These are phyloP conservation scores for Ramularia endophylla DNA, from an alignment of 2,329 filamentous ascomycete species.

Conservation along the genomic window DNA sequence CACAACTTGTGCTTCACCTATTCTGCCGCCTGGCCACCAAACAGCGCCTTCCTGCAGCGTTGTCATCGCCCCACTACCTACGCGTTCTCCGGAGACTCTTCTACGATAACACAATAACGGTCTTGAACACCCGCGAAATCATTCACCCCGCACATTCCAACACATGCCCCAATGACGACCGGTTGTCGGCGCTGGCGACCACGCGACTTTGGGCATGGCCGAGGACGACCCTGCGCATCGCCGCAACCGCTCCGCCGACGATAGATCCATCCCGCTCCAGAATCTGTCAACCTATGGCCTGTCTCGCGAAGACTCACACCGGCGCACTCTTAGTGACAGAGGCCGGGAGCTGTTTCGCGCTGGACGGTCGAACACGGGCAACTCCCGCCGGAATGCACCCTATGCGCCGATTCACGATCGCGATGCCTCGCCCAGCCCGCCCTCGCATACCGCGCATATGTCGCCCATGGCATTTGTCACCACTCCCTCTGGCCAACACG, in stretches of 20 bases:
- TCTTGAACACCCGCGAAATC: too few species aligned
- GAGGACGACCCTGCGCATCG: slow-evolving; percentile 43
- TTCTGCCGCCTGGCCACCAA: too few species aligned
- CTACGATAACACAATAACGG: too few species aligned
- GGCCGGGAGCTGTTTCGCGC: slow-evolving; percentile 42
- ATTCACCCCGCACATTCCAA: background rate
- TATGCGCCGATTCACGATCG: slow-evolving; percentile 47
- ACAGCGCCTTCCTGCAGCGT: too few species aligned
- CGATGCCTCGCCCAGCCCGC: slow-evolving; percentile 47
- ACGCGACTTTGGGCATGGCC: slow-evolving; percentile 36
- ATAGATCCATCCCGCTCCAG: slow-evolving; percentile 63
- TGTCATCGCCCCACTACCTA: too few species aligned
- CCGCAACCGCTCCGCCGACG: slow-evolving; percentile 40
- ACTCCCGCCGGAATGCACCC: slow-evolving; percentile 11
- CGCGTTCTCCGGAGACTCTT: too few species aligned
- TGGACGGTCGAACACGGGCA: slow-evolving; percentile 4
- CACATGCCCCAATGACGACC: slow-evolving; percentile 5
- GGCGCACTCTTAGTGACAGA: slow-evolving; percentile 44
- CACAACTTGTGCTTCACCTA: too few species aligned
- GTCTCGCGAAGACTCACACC: slow-evolving; percentile 30
- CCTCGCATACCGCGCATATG: slow-evolving; percentile 15
- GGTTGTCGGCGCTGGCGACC: background rate
- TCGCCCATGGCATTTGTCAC: slow-evolving; percentile 32
- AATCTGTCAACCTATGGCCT: slow-evolving; percentile 36
- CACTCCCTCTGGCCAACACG: slow-evolving; percentile 30